These are phyloP conservation scores for Parasarocladium wereldwijsianum DNA, from an alignment of 2,329 filamentous ascomycete species.

Conservation along the genomic window DNA sequence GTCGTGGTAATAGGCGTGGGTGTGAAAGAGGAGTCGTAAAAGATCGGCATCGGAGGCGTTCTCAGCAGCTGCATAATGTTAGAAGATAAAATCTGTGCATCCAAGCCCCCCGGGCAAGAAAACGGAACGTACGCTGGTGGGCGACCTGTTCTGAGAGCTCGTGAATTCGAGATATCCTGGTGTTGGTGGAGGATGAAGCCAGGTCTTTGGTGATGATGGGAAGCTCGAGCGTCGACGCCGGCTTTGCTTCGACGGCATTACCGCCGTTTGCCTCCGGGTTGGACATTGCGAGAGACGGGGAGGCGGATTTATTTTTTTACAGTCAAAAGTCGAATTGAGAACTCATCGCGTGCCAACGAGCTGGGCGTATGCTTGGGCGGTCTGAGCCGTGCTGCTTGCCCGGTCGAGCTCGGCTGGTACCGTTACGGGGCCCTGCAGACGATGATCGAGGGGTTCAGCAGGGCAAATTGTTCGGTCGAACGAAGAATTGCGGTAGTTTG, in stretches of 20 bases:
- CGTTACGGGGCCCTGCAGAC: too few species aligned
- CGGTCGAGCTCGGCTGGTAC: too few species aligned
- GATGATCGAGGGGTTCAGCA: too few species aligned
- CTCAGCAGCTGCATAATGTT: conserved; percentile 1
- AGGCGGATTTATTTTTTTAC: neutral
- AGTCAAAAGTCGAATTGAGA: conserved; percentile 2
- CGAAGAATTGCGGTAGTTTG: neutral
- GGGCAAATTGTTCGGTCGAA: neutral
- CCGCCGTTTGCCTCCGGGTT: conserved; percentile 26
- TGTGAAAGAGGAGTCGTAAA: conserved; percentile 66
- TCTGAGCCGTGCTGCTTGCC: too few species aligned
- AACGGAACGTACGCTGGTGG: conserved; percentile 2
- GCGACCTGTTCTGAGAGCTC: conserved; percentile 2
- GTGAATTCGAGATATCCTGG: conserved; percentile 39
- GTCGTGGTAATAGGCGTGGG: conserved; percentile 78
- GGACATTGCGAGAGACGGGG: conserved; percentile 17
- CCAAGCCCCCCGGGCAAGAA: too few species aligned
- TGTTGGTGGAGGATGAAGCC: conserved; percentile 45
- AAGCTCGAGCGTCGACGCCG: conserved; percentile 33
- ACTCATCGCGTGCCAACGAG: conserved; percentile 19
- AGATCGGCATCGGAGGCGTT: conserved; percentile 21
- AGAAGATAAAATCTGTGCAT: too few species aligned
- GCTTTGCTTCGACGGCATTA: conserved; percentile 19
- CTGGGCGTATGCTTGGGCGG: neutral
- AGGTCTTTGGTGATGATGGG: conserved; percentile 33